Base-by-base conservation (phyloP, 805 yeast species). In the Candida qinlingensis region DNA sequence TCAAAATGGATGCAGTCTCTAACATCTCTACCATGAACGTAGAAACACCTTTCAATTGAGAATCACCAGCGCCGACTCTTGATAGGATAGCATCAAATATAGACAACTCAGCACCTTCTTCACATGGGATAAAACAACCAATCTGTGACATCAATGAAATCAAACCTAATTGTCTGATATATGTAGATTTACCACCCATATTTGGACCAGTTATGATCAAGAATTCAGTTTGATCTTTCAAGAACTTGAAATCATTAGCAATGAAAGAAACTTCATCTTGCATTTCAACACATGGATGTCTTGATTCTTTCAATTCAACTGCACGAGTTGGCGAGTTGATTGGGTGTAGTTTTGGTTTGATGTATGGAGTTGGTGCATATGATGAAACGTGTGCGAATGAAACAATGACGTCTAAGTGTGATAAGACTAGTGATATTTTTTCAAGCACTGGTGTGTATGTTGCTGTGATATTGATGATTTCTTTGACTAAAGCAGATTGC, bases 1-100 rank as follows among this genome's bases (percentile, higher is more conserved):
- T 81, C 49, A 94, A 72, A 55, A 94, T 92, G 2, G 92, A 80
- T 0, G 96, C 84, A 45, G 96, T 88, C 60, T 94, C 99, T 45
- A 89, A 73, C 97, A 94, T 90, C 66, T 94, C 99, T 29, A 96
- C 87, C 87, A 87, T 87, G 60, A 94, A 94, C 0, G 99, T 94
- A 0, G 98, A 91, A 30, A 94, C 88, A 28, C 99, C 99, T 66
- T 92, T 91, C 61, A 94, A 74, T 67, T 94, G 99, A 0, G 97
- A 92, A 65, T 94, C 99, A 10, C 97, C 96, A 3, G 99, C 98
- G 9, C 99, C 99, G n/a, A 94, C 97, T 62, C 99, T 81, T 11
- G 98, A 95, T 51, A 94, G 75, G 5, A 94, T 85, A 2, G 96
- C 89, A 67, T 94, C 99, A 53, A 92, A 89, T 2, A 94, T 73